These are phyloP conservation scores for Pestalotiopsis sp. DNA, from an alignment of 2,329 filamentous ascomycete species.

Conservation along the genomic window DNA sequence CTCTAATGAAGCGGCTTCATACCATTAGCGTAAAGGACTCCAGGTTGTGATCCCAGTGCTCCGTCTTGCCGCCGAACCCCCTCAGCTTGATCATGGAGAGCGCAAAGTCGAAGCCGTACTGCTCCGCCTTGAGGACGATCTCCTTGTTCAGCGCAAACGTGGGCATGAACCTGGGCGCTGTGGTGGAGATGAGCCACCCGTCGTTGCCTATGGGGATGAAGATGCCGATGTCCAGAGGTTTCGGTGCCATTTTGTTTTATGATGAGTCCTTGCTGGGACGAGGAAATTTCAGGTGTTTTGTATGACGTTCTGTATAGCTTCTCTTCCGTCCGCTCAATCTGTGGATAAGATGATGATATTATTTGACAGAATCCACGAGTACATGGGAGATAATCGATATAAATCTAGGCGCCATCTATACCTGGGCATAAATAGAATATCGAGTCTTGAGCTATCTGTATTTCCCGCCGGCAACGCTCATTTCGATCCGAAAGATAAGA, in stretches of 20 bases:
- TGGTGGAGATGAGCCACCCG: conserved; percentile 30
- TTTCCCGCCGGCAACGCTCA: background rate
- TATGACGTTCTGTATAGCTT: background rate
- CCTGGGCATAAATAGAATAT: background rate
- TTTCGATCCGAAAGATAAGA: conserved; percentile 1
- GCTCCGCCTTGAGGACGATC: conserved; percentile 26
- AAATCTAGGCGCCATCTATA: background rate
- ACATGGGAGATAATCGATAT: background rate
- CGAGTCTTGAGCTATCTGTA: background rate
- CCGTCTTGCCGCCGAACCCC: conserved; percentile 28
- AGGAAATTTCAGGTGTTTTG: background rate
- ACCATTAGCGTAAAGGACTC: conserved; percentile 30
- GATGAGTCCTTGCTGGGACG: background rate
- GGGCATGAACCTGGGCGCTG: conserved; percentile 28
- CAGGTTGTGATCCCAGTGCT: conserved; percentile 32
- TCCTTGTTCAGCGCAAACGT: conserved; percentile 28
- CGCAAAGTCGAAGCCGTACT: conserved; percentile 27
- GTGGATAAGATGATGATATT: background rate
- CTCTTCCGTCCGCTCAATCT: background rate
- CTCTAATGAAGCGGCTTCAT: background rate
- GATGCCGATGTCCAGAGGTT: conserved; percentile 19
- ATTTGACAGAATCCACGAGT: background rate
- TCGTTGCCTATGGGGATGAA: conserved; percentile 28
- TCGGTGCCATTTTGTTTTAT: conserved; percentile 3
- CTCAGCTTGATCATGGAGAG: conserved; percentile 30